Evolutionary conservation across 176 grass and related monocot genomes (phyloP).

Genomic region (Zoysia japonica): DNA sequence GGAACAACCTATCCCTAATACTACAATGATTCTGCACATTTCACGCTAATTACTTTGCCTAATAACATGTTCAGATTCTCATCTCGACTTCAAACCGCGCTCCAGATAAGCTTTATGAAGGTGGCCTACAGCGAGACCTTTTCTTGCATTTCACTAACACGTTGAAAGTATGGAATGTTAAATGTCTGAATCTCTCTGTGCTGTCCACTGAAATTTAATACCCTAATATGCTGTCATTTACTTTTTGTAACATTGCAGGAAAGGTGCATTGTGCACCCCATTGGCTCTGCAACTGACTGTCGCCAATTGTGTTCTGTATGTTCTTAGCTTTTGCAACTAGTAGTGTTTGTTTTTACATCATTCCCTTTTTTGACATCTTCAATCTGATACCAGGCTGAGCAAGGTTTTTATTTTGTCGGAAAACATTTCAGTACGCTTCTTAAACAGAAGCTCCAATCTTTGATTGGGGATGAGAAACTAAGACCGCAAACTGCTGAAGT

Average conservation of each 20-base stretch:
- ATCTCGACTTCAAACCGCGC: conserved; percentile 89
- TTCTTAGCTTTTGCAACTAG: conserved; percentile 25
- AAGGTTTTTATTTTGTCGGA: conserved; percentile 87
- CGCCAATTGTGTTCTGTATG: conserved; percentile 86
- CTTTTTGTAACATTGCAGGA: conserved; percentile 54
- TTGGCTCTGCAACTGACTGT: conserved; percentile 86
- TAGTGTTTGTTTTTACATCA: neutral
- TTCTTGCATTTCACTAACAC: conserved; percentile 88
- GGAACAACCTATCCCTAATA: conserved; percentile 10
- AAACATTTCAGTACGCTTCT: conserved; percentile 60
- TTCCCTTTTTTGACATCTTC: conserved; percentile 27
- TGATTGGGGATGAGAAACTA: conserved; percentile 75
- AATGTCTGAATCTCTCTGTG: conserved; percentile 11
- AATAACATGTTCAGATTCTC: conserved; percentile 59
- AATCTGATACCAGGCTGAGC: conserved; percentile 57
- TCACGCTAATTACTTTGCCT: conserved; percentile 32
- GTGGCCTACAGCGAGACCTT: conserved; percentile 63
- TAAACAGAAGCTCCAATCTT: conserved; percentile 69
- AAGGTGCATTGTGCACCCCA: conserved; percentile 75
- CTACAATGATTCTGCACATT: conserved; percentile 19
- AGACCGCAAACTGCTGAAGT: conserved; percentile 76
- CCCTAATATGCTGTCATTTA: conserved; percentile 12
- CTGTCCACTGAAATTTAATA: conserved; percentile 15
- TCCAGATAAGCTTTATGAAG: conserved; percentile 74
- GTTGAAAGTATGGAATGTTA: conserved; percentile 67